phyloP scores from a whole-genome alignment of 805 yeast species.

The Saccharomycopsis capsularis region DNA sequence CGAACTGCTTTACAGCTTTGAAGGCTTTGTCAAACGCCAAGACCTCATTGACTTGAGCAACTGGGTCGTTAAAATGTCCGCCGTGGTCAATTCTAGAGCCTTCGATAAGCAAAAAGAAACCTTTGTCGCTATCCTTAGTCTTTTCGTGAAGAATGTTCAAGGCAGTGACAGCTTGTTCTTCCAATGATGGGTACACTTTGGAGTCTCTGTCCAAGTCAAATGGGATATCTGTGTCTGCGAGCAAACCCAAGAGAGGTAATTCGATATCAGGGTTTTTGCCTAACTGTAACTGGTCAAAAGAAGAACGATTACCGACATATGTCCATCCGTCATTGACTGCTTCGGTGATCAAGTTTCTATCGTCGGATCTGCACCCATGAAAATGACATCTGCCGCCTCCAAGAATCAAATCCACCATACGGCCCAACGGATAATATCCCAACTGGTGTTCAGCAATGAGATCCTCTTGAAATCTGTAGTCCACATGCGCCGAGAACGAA shows the following conservation, averaged over 20 bases:
- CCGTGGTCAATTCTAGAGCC: slow-evolving; percentile 95
- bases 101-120: slow-evolving; percentile 81
- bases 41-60: slow-evolving; percentile 88
- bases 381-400: slow-evolving; percentile 92
- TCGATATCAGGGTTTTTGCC: slow-evolving; percentile 54
- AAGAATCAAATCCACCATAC: slow-evolving; percentile 72
- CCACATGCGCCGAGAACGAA: slow-evolving; percentile 75
- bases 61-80: slow-evolving; percentile 90
- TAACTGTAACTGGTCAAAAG: slow-evolving; percentile 47
- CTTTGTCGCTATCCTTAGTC: slow-evolving; percentile 65
- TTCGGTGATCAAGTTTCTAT: slow-evolving; percentile 56
- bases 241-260: slow-evolving; percentile 69
- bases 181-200: slow-evolving; percentile 57
- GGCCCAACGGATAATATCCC: slow-evolving; percentile 75
- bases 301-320: slow-evolving; percentile 51
- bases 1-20: slow-evolving; percentile 63
- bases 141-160: slow-evolving; percentile 60
- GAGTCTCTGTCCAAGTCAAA: slow-evolving; percentile 73
- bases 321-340: slow-evolving; percentile 58
- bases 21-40: slow-evolving; percentile 82
- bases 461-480: slow-evolving; percentile 70
- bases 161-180: slow-evolving; percentile 73
- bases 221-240: slow-evolving; percentile 75
- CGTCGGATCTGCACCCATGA: slow-evolving; percentile 68
- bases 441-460: slow-evolving; percentile 82